Conservation (phyloP, 192 early-diverging fungal genomes). For the Allomyces arbusculus region DNA sequence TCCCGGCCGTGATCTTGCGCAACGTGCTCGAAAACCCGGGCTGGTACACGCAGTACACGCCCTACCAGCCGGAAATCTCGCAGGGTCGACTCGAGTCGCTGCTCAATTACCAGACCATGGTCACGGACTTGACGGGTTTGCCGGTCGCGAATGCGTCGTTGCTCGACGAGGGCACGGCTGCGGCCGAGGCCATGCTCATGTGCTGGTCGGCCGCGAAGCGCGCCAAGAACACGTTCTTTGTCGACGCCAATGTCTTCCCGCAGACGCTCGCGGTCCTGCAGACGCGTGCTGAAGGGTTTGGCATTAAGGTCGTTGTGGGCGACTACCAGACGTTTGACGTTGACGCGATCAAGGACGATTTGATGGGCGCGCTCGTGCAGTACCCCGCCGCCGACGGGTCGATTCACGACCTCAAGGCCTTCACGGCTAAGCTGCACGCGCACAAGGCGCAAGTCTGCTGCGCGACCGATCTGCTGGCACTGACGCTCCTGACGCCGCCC, state of each 20-base stretch:
- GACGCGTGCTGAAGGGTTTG: constrained; percentile 87
- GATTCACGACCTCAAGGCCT: constrained; percentile 59
- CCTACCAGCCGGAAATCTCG: constrained; percentile 87
- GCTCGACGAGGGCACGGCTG: constrained; percentile 96
- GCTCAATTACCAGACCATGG: constrained; percentile 94
- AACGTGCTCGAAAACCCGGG: constrained; percentile 97
- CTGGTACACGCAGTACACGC: constrained; percentile 72
- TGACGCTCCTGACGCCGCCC: constrained; percentile 76
- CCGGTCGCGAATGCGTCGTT: constrained; percentile 93
- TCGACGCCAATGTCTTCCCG: constrained; percentile 80
- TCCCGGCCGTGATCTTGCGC: constrained; percentile 85
- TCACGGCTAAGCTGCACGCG: constrained; percentile 57
- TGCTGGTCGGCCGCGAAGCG: constrained; percentile 49
- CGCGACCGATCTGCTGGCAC: constrained; percentile 82
- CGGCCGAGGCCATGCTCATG: constrained; percentile 93
- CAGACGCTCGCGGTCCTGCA: constrained; percentile 86
- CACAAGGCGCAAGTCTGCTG: constrained; percentile 65
- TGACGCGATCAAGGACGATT: constrained; percentile 43
- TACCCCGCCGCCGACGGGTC: constrained; percentile 83
- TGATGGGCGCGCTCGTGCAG: constrained; percentile 85
- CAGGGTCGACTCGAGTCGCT: constrained; percentile 95
- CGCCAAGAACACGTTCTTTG: constrained; percentile 74
- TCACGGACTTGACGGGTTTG: constrained; percentile 86
- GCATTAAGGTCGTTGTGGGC: constrained; percentile 72
- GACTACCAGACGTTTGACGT: constrained; percentile 66